Base-by-base conservation (phyloP, 2,329 filamentous ascomycete species). In the Didymella pomorum region DNA sequence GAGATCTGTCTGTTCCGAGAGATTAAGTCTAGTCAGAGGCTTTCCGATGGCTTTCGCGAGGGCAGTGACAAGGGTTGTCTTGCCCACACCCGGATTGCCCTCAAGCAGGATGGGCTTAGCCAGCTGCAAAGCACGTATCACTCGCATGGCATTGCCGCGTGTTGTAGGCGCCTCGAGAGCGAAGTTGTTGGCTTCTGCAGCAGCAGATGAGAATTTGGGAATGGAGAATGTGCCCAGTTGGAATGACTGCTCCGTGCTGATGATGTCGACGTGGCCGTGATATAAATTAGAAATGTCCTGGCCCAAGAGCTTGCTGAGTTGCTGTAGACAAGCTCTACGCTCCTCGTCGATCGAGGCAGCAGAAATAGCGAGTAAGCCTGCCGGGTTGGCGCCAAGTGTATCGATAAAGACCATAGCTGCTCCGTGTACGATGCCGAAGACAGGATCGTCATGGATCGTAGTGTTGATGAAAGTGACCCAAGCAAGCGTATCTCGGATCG, bases 51-150 rank as follows among this genome's bases (percentile, higher is more conserved):
- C 88, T 66, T 86, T 85, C 1, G 96, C 91, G 44, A 99, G 82
- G 0, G 95, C 93, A 44, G 90, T 89, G 21, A 99, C 87, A 14
- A 99, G 83, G 1, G 94, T 96, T 0, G 95, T 99, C 80, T 99
- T 99, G 55, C 95, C 95, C 21, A 99, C 95, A 73, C 95, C 95
- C n/a, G 95, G 95, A 68, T 91, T 97, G 33, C 96, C 95, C 79
- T 99, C 95, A 2, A 99, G 85, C 7, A 99, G 83, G 52, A 99
- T 94, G 2, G 95, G 94, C 73, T 97, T 97, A 51, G 87, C 84
- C 53, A 97, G 87, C 70, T 96, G 93, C 60, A 99, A 81, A 14
- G 94, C 96, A 62, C 95, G 88, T 54, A 96, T 86, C 29, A 99
- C 89, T 73, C 95, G 86, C 87, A 98, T 94, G 0, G 90, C 90